Conservation (phyloP, 768 basidiomycete genomes). For the Tylopilus sp. region DNA sequence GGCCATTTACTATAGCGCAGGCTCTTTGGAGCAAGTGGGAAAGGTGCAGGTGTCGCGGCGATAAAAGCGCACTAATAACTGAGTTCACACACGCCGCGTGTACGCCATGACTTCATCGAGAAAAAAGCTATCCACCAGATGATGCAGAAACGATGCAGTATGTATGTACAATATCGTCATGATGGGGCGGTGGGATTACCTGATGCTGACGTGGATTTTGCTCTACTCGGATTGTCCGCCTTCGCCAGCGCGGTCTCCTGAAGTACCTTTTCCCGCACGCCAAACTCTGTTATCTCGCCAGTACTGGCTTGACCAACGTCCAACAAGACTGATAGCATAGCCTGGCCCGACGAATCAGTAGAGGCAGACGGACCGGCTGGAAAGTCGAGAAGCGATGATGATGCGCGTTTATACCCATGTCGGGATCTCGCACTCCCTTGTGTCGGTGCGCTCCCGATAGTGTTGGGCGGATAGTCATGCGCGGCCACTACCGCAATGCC, state of each 20-base stretch:
- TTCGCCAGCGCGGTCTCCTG: conserved; percentile 49
- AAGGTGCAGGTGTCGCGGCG: conserved; percentile 10
- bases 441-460: conserved; percentile 36
- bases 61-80: conserved; percentile 8
- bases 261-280: conserved; percentile 47
- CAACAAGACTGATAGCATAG: background rate
- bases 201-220: conserved; percentile 31
- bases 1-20: conserved; percentile 16
- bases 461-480: conserved; percentile 57
- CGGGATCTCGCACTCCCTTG: conserved; percentile 23
- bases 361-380: conserved; percentile 28
- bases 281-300: conserved; percentile 14
- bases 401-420: conserved; percentile 28
- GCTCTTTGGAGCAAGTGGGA: background rate
- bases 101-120: conserved; percentile 4
- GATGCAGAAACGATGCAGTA: conserved; percentile 16
- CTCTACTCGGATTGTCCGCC: conserved; percentile 38
- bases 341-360: conserved; percentile 20
- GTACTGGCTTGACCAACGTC: background rate
- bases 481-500: conserved; percentile 3
- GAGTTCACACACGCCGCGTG: conserved; percentile 28
- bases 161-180: conserved; percentile 5
- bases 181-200: conserved; percentile 18
- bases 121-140: background rate
- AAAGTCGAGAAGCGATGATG: conserved; percentile 42